phyloP scores from a whole-genome alignment of 441 rosid genomes.

The Hura crepitans region DNA sequence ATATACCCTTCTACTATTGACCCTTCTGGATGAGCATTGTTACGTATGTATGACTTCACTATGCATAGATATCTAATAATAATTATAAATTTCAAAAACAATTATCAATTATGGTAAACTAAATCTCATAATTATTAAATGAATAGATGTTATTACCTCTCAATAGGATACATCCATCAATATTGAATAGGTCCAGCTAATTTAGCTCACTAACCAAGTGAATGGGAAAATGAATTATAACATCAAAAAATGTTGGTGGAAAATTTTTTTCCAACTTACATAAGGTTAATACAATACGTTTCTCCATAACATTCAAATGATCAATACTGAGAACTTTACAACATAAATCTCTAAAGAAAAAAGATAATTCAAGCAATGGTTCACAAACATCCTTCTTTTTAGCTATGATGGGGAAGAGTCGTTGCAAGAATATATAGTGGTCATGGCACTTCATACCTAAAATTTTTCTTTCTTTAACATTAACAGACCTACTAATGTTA shows the following conservation, averaged over 20 bases:
- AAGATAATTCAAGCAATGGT: slow-evolving; percentile 10
- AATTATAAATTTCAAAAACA: neutral
- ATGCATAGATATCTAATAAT: neutral
- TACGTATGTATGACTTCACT: neutral
- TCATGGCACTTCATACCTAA: slow-evolving; percentile 6
- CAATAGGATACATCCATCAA: slow-evolving; percentile 5
- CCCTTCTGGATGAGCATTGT: neutral
- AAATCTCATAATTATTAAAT: no score
- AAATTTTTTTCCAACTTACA: neutral
- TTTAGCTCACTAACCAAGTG: neutral
- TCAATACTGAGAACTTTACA: neutral
- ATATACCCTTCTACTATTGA: slow-evolving; percentile 1
- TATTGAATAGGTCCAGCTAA: slow-evolving; percentile 4
- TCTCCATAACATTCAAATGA: neutral
- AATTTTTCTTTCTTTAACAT: neutral
- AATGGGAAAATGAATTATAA: slow-evolving; percentile 4
- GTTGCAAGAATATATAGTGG: neutral
- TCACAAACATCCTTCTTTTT: neutral
- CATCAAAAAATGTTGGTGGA: slow-evolving; percentile 1
- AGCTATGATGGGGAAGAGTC: neutral
- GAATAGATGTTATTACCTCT: neutral
- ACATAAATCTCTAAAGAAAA: neutral
- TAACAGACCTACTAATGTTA: neutral
- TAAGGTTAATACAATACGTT: neutral
- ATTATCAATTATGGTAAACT: neutral